Base-by-base conservation (phyloP, 805 yeast species). In the Lipomyces sp. region DNA sequence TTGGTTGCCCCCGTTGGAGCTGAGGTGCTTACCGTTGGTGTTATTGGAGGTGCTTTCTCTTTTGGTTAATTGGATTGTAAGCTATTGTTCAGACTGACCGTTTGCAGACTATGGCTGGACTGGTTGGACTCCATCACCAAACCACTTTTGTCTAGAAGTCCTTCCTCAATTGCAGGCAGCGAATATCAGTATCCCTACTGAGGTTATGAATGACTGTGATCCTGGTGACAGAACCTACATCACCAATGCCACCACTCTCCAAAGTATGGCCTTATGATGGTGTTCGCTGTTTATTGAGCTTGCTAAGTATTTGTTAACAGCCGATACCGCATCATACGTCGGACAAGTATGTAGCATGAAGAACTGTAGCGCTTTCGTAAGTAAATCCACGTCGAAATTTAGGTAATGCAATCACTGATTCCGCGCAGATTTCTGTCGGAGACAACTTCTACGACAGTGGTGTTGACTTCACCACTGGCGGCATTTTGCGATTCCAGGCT, bases 41-140 rank as follows among this genome's bases (percentile, higher is more conserved):
- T 51, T n/a, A 30, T 51, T 10, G 54, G 54, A 51, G 54, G 54
- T 51, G 15, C 30, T 24, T 51, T 51, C 30, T 15, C 13, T 10
- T 51, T 50, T 30, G 10, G 32, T 24, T 37, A 13, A 37, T 13
- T 11, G 10, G 13, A 13, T 13, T 11, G 15, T 37, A 10, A 4
- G 39, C 39, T 11, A 11, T 3, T 3, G 3, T 13, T 15, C 13
- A 51, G 30, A 5, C 15, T 51, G 8, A 30, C 32, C 2, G 11
- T 51, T 24, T 51, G 32, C 54, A 51, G 54, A 51, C 32, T 51
- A 51, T 15, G 54, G 54, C 32, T 51, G 54, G 54, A 51, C 54
- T 15, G 54, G 54, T 51, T 51, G 54, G 54, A 51, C 32, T 4
- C 54, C 54, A 51, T 10, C 54, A 4, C 54, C 54, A 13, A n/a